A percentile compares a stretch with the other conserved stretches of the same genome.
These are phyloP conservation scores for Boletus chippewaensis DNA, from an alignment of 1,284 basidiomycete genomes.

Conservation along the genomic window DNA sequence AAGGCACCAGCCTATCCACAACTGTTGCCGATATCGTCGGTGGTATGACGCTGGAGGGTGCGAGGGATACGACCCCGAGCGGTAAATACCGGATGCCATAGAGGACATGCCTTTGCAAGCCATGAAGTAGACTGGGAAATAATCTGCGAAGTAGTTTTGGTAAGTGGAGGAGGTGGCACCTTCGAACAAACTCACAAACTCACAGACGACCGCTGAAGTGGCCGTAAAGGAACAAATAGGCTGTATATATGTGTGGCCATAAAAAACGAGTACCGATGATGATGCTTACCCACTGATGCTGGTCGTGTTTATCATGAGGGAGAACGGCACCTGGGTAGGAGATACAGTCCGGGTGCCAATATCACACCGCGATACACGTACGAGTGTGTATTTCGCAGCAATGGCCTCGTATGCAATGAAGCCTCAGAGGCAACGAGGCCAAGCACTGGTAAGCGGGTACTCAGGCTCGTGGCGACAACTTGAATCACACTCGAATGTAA, in stretches of 20 bases:
- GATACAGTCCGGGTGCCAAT: not conserved
- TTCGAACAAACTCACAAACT: not conserved
- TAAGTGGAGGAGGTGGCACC: too few species aligned
- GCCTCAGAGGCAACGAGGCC: conserved; percentile 5
- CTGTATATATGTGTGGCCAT: not conserved
- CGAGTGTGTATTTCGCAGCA: conserved; percentile 11
- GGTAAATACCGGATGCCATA: conserved; percentile 3
- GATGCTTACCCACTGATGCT: conserved; percentile 12
- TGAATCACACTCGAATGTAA: too few species aligned
- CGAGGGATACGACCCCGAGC: conserved; percentile 1
- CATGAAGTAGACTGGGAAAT: conserved; percentile 7
- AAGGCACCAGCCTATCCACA: conserved; percentile 5
- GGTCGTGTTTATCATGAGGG: conserved; percentile 9
- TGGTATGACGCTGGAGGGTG: not conserved
- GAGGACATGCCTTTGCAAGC: not conserved
- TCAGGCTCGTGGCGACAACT: too few species aligned
- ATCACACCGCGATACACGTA: not conserved
- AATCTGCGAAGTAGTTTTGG: not conserved
- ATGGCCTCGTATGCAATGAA: conserved; percentile 12
- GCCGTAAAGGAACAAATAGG: not conserved
- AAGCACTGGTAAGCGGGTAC: conserved; percentile 1
- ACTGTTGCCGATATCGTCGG: conserved; percentile 5
- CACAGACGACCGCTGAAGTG: not conserved
- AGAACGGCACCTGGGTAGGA: conserved; percentile 7
- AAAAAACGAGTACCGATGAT: too few species aligned